Conservation (phyloP, 1,284 basidiomycete genomes). For the Ustilago xerochloae region DNA sequence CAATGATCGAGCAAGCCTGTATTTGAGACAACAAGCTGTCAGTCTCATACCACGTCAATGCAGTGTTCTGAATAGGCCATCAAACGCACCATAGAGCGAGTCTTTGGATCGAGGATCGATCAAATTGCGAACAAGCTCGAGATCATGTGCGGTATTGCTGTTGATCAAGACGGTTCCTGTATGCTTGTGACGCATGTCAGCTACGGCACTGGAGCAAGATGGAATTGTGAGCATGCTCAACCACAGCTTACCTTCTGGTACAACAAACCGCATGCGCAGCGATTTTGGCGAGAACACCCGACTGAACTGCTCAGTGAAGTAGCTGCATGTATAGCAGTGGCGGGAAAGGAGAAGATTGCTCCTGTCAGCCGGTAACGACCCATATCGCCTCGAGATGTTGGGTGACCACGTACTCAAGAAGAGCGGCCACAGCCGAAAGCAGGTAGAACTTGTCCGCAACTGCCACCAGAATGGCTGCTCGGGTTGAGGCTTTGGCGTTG, state of each 20-base stretch:
- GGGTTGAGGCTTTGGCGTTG: slow-evolving; percentile 27
- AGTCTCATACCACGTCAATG: neutral
- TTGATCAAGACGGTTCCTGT: slow-evolving; percentile 90
- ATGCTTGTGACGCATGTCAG: neutral
- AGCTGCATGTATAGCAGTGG: slow-evolving; percentile 74
- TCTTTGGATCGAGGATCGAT: slow-evolving; percentile 42
- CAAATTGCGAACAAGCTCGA: slow-evolving; percentile 77
- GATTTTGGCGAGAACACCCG: slow-evolving; percentile 78
- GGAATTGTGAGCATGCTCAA: neutral
- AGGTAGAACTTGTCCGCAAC: slow-evolving; percentile 79
- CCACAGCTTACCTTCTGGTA: slow-evolving; percentile 72
- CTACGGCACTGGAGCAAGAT: neutral
- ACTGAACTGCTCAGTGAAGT: slow-evolving; percentile 74
- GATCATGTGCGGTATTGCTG: slow-evolving; percentile 82
- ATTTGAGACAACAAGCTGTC: slow-evolving; percentile 2
- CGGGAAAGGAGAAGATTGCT: neutral
- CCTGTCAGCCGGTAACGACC: neutral
- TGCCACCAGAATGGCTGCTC: slow-evolving; percentile 44
- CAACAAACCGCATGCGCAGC: slow-evolving; percentile 81
- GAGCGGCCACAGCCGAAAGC: slow-evolving; percentile 81
- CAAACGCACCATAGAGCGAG: slow-evolving; percentile 34
- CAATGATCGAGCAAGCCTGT: slow-evolving; percentile 77
- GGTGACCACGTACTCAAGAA: slow-evolving; percentile 76
- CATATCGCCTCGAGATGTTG: neutral
- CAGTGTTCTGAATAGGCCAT: neutral